Evolutionary conservation across 139 green algal species (phyloP).

Genomic region (Chlamydomonas applanata): DNA sequence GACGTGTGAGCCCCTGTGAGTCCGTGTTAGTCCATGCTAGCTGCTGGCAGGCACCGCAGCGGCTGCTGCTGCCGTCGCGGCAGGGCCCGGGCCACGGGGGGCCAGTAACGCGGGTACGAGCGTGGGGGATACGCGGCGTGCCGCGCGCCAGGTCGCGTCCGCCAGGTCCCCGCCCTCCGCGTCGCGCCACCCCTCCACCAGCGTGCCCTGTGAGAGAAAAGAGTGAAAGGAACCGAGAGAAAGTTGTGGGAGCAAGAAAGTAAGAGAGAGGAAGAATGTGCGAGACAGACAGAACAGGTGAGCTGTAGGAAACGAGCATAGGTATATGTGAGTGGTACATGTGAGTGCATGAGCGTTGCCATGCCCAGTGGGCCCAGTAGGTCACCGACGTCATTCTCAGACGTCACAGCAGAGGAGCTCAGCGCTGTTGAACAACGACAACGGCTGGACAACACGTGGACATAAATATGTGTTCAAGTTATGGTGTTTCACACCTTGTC

Average conservation of each 20-base stretch:
- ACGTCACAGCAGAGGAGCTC: background rate
- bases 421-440: background rate
- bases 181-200: conserved; percentile 6
- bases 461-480: too few relatives aligned
- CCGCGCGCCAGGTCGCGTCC: conserved; percentile 7
- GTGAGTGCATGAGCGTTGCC: background rate
- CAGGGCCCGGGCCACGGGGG: too few relatives aligned
- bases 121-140: background rate
- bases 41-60: too few relatives aligned
- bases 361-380: background rate
- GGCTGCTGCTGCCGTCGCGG: too few relatives aligned
- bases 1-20: too few relatives aligned
- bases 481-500: conserved; percentile 53
- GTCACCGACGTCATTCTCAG: conserved; percentile 40
- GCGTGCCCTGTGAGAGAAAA: background rate
- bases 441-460: too few relatives aligned
- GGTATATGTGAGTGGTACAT: too few relatives aligned
- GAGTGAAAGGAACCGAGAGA: too few relatives aligned
- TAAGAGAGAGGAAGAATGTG: background rate
- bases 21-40: too few relatives aligned
- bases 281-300: background rate
- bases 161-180: conserved; percentile 12
- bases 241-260: background rate
- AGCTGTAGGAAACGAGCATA: background rate
- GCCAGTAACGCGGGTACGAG: conserved; percentile 7